These are phyloP conservation scores for Podaxis pistillaris DNA, from an alignment of 768 basidiomycete genomes.

Conservation along the genomic window DNA sequence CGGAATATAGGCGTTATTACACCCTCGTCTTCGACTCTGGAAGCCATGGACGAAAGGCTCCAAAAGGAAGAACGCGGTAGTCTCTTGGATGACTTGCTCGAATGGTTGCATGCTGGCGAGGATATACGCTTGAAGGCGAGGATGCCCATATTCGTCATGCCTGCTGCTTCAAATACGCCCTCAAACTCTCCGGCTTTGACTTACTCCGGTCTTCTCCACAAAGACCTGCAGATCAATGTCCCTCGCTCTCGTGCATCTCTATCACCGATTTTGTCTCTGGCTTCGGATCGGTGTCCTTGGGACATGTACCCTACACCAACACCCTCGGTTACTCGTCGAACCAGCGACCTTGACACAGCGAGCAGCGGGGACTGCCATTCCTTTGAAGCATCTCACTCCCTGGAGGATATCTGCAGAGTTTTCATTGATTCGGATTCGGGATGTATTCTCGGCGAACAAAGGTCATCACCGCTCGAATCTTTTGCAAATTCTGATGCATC, in stretches of 20 bases:
- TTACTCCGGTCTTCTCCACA: background rate
- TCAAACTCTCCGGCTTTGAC: background rate
- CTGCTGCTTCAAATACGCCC: background rate
- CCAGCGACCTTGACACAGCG: background rate
- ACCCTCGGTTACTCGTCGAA: background rate
- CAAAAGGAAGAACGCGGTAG: constrained; percentile 13
- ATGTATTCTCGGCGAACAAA: background rate
- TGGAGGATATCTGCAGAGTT: background rate
- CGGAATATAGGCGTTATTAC: constrained; percentile 27
- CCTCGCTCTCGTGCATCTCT: background rate
- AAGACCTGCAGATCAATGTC: background rate
- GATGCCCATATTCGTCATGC: background rate
- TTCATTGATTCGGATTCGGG: background rate
- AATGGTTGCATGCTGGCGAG: constrained; percentile 5
- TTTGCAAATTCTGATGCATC: background rate
- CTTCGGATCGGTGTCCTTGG: background rate
- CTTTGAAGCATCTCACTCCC: background rate
- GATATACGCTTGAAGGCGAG: background rate
- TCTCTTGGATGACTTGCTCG: constrained; percentile 2
- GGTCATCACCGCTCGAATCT: background rate
- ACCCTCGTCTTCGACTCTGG: constrained; percentile 35
- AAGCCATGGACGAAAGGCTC: constrained; percentile 27
- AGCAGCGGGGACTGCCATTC: background rate
- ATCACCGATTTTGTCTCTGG: background rate
- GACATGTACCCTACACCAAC: background rate